phyloP scores from a whole-genome alignment of 1,284 basidiomycete species.

The Trametes sp. region DNA sequence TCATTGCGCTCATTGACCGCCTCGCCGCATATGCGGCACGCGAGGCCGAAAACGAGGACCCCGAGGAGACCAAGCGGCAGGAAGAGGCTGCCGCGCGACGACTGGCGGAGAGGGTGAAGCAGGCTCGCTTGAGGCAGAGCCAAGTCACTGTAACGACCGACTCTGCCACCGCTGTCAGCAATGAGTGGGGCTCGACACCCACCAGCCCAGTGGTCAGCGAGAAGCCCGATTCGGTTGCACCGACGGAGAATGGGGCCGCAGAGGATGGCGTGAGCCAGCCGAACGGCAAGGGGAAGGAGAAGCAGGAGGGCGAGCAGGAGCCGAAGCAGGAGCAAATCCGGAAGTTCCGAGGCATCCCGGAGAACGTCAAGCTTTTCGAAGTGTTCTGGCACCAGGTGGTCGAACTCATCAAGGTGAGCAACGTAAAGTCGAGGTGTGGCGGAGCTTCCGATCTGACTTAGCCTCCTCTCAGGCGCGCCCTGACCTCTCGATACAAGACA shows the following conservation, averaged over 20 bases:
- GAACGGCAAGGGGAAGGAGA: constrained; percentile 57
- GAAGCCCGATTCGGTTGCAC: constrained; percentile 26
- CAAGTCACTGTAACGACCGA: constrained; percentile 31
- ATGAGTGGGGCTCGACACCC: constrained; percentile 44
- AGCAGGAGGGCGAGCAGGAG: constrained; percentile 41
- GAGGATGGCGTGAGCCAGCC: constrained; percentile 48
- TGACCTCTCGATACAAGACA: constrained; percentile 93
- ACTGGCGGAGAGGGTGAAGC: constrained; percentile 86
- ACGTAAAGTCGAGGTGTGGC: constrained; percentile 19
- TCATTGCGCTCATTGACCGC: constrained; percentile 95
- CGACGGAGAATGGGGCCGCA: constrained; percentile 35
- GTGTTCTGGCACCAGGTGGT: constrained; percentile 99
- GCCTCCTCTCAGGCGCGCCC: constrained; percentile 77
- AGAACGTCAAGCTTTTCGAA: constrained; percentile 92
- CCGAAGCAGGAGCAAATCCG: constrained; percentile 50
- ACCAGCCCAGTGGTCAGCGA: constrained; percentile 37
- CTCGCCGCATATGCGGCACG: constrained; percentile 92
- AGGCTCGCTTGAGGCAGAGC: constrained; percentile 63
- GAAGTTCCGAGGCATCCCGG: constrained; percentile 93
- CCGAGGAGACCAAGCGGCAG: constrained; percentile 88
- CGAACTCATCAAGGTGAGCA: constrained; percentile 91
- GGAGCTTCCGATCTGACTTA: constrained; percentile 3
- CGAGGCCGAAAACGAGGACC: constrained; percentile 92
- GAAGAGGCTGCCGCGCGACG: constrained; percentile 90
- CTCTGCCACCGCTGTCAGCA: constrained; percentile 27